These are phyloP conservation scores for Mycena amicta DNA, from an alignment of 768 basidiomycete genomes.

Conservation along the genomic window DNA sequence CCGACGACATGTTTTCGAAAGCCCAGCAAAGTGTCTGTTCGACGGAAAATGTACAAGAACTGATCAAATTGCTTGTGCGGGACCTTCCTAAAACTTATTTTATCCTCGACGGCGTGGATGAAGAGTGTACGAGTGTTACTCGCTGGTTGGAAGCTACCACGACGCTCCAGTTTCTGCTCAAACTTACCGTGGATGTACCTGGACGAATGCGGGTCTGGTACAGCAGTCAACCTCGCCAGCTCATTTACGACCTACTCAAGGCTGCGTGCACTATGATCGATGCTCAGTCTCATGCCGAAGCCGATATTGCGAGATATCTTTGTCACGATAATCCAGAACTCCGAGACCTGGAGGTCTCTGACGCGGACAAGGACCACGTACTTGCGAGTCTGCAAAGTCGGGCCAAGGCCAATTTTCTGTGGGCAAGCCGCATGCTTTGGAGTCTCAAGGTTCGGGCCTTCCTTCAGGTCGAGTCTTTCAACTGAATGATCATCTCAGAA, in stretches of 20 bases:
- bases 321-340: conserved; percentile 11
- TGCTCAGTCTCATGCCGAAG: conserved; percentile 14
- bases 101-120: conserved; percentile 32
- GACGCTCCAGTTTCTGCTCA: conserved; percentile 18
- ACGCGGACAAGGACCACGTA: conserved; percentile 5
- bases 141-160: conserved; percentile 22
- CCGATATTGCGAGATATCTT: conserved; percentile 20
- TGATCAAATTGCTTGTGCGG: conserved; percentile 21
- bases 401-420: conserved; percentile 33
- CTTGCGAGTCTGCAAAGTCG: conserved; percentile 9
- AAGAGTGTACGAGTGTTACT: conserved; percentile 15
- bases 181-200: conserved; percentile 2
- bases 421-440: conserved; percentile 29
- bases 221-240: conserved; percentile 24
- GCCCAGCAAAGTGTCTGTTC: conserved; percentile 10
- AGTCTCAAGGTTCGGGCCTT: conserved; percentile 10
- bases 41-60: conserved; percentile 15
- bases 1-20: conserved; percentile 11
- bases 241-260: conserved; percentile 19
- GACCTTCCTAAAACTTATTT: conserved; percentile 21
- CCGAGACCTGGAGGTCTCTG: conserved; percentile 1
- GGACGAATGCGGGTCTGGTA: conserved; percentile 27
- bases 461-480: neutral
- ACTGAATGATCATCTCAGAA: neutral
- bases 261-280: conserved; percentile 9